These are phyloP conservation scores for Xylariaceae sp. DNA, from an alignment of 2,329 filamentous ascomycete genomes.

Conservation along the genomic window DNA sequence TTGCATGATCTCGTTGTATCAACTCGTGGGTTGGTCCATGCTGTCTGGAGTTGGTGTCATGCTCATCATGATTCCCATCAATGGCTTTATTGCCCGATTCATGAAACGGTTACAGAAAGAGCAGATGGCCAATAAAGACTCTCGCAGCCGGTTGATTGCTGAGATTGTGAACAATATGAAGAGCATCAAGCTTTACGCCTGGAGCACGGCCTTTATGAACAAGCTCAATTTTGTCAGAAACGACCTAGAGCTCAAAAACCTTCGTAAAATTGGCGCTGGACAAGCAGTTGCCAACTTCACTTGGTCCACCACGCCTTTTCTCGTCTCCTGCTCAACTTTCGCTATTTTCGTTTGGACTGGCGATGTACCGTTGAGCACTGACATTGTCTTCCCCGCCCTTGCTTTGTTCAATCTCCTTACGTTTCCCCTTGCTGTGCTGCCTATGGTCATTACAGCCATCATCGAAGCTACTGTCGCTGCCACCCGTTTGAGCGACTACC, in stretches of 20 bases:
- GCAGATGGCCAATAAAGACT: conserved; percentile 99
- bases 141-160: conserved; percentile 85
- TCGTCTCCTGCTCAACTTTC: conserved; percentile 96
- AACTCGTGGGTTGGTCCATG: conserved; percentile 93
- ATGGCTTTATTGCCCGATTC: conserved; percentile 81
- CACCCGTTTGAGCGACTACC: conserved; percentile 74
- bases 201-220: conserved; percentile 95
- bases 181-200: conserved; percentile 97
- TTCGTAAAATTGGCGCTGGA: conserved; percentile 91
- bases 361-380: conserved; percentile 75
- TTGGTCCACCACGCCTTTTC: conserved; percentile 94
- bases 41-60: conserved; percentile 91
- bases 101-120: conserved; percentile 94
- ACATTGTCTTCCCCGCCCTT: conserved; percentile 91
- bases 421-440: conserved; percentile 87
- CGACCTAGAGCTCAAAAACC: conserved; percentile 88
- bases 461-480: conserved; percentile 95
- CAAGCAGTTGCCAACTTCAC: conserved; percentile 96
- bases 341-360: conserved; percentile 86
- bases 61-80: conserved; percentile 95
- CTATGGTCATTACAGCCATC: conserved; percentile 96
- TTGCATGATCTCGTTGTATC: conserved; percentile 93
- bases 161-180: conserved; percentile 99
- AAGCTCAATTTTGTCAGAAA: conserved; percentile 95
- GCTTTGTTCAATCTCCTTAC: conserved; percentile 91